Conservation (phyloP, 2,329 filamentous ascomycete genomes). For the Microdochium nivale region DNA sequence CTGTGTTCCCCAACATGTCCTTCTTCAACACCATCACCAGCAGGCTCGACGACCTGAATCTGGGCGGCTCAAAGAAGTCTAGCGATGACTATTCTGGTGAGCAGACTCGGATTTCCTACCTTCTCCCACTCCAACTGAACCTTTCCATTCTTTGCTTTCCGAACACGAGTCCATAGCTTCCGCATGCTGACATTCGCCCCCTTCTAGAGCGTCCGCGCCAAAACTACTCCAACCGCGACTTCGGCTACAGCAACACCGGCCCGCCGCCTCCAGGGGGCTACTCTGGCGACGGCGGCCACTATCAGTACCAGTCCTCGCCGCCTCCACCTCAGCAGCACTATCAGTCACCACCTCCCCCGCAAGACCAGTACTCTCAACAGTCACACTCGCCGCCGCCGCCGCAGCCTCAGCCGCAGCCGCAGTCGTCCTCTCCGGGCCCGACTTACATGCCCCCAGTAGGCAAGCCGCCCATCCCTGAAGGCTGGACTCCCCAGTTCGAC, state of each 20-base stretch:
- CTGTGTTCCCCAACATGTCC: slow-evolving; percentile 23
- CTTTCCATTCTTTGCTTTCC: not conserved
- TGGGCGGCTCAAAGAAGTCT: slow-evolving; percentile 30
- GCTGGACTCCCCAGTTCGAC: slow-evolving; percentile 58
- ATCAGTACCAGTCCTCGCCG: slow-evolving; percentile 2
- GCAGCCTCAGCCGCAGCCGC: too few species aligned
- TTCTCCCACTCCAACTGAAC: too few species aligned
- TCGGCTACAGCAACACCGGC: slow-evolving; percentile 8
- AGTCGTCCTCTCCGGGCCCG: slow-evolving; percentile 14
- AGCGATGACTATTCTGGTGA: slow-evolving; percentile 8
- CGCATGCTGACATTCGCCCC: not conserved
- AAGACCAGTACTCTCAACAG: slow-evolving; percentile 9
- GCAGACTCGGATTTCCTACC: too few species aligned
- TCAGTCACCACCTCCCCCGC: not conserved
- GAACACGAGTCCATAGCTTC: not conserved
- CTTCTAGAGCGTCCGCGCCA: slow-evolving; percentile 2
- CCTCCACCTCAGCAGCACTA: slow-evolving; percentile 5
- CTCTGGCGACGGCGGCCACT: not conserved
- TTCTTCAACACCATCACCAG: slow-evolving; percentile 34
- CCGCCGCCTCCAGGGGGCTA: slow-evolving; percentile 1
- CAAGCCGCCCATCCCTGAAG: slow-evolving; percentile 45
- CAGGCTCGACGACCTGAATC: slow-evolving; percentile 36
- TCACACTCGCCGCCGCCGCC: slow-evolving; percentile 12
- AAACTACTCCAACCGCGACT: slow-evolving; percentile 10
- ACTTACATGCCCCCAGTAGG: slow-evolving; percentile 23